Conservation (phyloP, 345 rosid genomes). For the Linum tenue region DNA sequence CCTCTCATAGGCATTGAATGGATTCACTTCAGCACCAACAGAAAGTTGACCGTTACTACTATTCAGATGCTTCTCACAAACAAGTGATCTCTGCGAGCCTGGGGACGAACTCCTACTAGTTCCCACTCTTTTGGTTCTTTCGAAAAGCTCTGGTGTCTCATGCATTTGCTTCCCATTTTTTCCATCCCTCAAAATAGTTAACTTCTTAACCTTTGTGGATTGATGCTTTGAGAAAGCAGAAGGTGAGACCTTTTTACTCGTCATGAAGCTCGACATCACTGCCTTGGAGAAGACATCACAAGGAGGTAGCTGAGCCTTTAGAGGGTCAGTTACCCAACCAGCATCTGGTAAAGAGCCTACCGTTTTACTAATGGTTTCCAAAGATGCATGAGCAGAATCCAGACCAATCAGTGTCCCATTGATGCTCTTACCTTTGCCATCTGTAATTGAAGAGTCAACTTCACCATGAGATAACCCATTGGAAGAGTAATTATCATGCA, state of each 20-base stretch:
- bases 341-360: slow-evolving; percentile 26
- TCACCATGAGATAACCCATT: slow-evolving; percentile 26
- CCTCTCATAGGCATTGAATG: slow-evolving; percentile 18
- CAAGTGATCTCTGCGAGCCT: slow-evolving; percentile 25
- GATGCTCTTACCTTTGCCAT: slow-evolving; percentile 20
- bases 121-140: slow-evolving; percentile 26
- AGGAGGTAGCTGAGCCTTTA: slow-evolving; percentile 81
- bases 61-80: slow-evolving; percentile 22
- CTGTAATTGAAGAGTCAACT: slow-evolving; percentile 17
- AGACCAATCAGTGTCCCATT: slow-evolving; percentile 19
- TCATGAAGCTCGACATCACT: slow-evolving; percentile 73
- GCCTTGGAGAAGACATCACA: slow-evolving; percentile 62
- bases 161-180: slow-evolving; percentile 17
- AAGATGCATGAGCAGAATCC: slow-evolving; percentile 24
- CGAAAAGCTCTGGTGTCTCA: slow-evolving; percentile 19
- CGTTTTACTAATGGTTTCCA: slow-evolving; percentile 19
- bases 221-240: slow-evolving; percentile 37
- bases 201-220: slow-evolving; percentile 28
- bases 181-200: slow-evolving; percentile 28
- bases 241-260: slow-evolving; percentile 45
- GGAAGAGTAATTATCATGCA: slow-evolving; percentile 20
- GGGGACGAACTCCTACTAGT: slow-evolving; percentile 14
- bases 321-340: slow-evolving; percentile 47
- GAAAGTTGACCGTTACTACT: slow-evolving; percentile 28
- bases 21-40: slow-evolving; percentile 19